Base-by-base conservation (phyloP, 176 grass and related monocot species). In the Dendrocalamus sinicus region DNA sequence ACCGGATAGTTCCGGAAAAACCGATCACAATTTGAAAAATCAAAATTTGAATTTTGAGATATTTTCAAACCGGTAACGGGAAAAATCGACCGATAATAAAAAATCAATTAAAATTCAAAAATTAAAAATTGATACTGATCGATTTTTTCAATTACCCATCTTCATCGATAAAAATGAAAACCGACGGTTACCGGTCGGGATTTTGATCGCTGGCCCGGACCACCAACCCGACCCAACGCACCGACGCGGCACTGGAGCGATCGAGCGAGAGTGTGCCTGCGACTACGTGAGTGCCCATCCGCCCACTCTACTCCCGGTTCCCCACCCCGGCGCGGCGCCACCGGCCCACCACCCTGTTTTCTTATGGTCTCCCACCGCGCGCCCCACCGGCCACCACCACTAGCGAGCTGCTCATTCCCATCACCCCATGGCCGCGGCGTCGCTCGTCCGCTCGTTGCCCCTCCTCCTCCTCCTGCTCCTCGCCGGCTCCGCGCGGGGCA, bases 391-490 rank as follows among this genome's bases (percentile, higher is more conserved):
- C 4, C 35, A 37, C 71, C 65, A 35, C 81, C 71, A 47, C 64
- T 84, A 90, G 73, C 44, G 3, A 55, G 35, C 80, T 6, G 43
- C 68, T 0, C 4, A 14, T 9, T 68, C 22, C 39, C 26, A 8
- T 11, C 70, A 19, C 40, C 40, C 78, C 80, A 91, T 91, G 89
- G 85, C 81, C 10, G 70, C 81, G 45, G 76, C 81, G 37, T 61
- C 61, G 26, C 8, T 82, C 55, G 13, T 37, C 46, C 53, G 37
- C 65, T 73, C 35, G 79, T 59, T 81, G 1, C 5, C 24, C 4
- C 54, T 92, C 86, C 5, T 83, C 75, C 41, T 77, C 75, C 41
- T 77, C 44, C n/a, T 91, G 13, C 14, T 95, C 63, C 83, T 98
- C 28, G 66, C 81, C 64, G 83, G 24, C 66, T 52, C 83, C 22